phyloP scores from a whole-genome alignment of 1,284 basidiomycete species.

The Ceratorhiza oryzae-sativae region DNA sequence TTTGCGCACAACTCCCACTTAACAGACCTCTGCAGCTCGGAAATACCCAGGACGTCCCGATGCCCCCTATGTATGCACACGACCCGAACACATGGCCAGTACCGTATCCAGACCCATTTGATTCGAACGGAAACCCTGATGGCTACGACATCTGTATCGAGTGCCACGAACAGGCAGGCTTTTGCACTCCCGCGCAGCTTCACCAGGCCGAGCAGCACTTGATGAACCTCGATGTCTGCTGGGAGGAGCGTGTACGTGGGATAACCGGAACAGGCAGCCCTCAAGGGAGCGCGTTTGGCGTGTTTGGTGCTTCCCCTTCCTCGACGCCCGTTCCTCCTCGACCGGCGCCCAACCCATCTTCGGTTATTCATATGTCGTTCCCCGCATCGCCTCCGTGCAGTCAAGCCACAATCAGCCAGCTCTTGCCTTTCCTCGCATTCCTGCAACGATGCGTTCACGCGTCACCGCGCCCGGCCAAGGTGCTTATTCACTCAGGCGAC shows the following conservation, averaged over 20 bases:
- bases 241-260: conserved; percentile 50
- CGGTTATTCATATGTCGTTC: conserved; percentile 57
- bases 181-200: conserved; percentile 67
- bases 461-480: conserved; percentile 65
- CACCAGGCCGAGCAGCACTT: conserved; percentile 75
- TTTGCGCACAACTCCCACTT: background rate
- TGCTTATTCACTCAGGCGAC: conserved; percentile 78
- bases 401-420: conserved; percentile 56
- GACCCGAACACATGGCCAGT: conserved; percentile 34
- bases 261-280: conserved; percentile 42
- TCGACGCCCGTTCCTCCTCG: conserved; percentile 54
- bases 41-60: conserved; percentile 78
- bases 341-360: conserved; percentile 71
- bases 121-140: conserved; percentile 66
- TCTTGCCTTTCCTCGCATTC: conserved; percentile 67
- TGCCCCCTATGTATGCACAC: conserved; percentile 47
- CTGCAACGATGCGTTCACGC: conserved; percentile 62
- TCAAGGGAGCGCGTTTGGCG: conserved; percentile 34
- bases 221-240: conserved; percentile 66
- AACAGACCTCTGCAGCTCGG: conserved; percentile 58
- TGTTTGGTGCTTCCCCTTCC: conserved; percentile 29
- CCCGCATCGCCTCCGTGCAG: conserved; percentile 43
- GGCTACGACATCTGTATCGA: conserved; percentile 87
- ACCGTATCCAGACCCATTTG: conserved; percentile 57
- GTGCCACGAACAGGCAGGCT: conserved; percentile 78